Conservation (phyloP, 2,329 filamentous ascomycete species). For the Pseudogymnoascus sp. region DNA sequence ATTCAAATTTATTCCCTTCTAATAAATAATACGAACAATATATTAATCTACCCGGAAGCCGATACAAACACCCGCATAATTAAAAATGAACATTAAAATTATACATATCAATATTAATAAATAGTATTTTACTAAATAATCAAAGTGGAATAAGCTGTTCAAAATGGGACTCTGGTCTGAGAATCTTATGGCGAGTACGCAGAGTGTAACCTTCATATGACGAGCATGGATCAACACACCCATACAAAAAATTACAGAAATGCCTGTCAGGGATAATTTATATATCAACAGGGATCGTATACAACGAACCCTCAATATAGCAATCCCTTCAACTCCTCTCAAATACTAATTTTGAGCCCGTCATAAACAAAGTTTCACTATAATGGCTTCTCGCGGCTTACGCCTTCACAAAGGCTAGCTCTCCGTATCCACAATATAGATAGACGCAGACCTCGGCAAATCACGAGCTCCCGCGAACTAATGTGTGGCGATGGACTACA, state of each 20-base stretch:
- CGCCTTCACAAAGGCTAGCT: background rate
- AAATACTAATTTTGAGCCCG: background rate
- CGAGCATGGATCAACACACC: background rate
- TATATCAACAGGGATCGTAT: slow-evolving; percentile 1
- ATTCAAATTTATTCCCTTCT: background rate
- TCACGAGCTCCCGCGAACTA: background rate
- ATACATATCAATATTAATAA: background rate
- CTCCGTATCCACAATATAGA: slow-evolving; percentile 1
- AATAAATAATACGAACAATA: background rate
- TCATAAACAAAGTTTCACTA: background rate
- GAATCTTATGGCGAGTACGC: background rate
- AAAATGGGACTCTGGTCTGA: background rate
- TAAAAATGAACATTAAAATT: background rate
- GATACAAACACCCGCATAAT: background rate
- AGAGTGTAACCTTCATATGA: background rate
- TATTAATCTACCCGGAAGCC: background rate
- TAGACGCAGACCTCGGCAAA: background rate
- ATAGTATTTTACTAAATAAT: background rate
- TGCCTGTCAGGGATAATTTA: background rate
- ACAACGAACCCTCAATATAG: background rate
- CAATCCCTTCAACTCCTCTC: background rate
- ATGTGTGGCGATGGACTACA: background rate
- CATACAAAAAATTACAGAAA: background rate
- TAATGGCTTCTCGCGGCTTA: background rate
- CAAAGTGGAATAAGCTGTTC: background rate